These are phyloP conservation scores for Cerrena zonata DNA, from an alignment of 1,284 basidiomycete genomes.

Conservation along the genomic window DNA sequence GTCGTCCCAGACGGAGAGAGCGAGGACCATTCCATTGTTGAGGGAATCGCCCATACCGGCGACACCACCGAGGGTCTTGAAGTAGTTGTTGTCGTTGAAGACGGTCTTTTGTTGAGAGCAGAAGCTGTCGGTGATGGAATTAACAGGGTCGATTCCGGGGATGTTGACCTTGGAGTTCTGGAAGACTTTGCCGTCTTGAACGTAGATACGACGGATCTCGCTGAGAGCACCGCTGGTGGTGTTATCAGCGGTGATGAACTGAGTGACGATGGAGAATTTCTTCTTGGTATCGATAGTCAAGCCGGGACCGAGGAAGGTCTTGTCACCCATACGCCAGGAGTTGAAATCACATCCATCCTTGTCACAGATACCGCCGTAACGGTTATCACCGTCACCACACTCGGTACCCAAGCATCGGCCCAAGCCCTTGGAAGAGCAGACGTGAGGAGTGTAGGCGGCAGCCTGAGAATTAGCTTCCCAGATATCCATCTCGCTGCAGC, in stretches of 20 bases:
- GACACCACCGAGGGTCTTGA: slow-evolving; percentile 41
- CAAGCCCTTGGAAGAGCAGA: slow-evolving; percentile 37
- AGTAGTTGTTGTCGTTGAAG: slow-evolving; percentile 39
- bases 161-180: slow-evolving; percentile 43
- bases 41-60: slow-evolving; percentile 39
- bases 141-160: slow-evolving; percentile 32
- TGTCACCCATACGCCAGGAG: slow-evolving; percentile 49
- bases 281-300: slow-evolving; percentile 39
- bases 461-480: slow-evolving; percentile 53
- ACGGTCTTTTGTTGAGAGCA: slow-evolving; percentile 33
- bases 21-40: slow-evolving; percentile 46
- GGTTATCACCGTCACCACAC: slow-evolving; percentile 27
- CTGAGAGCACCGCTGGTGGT: slow-evolving; percentile 39
- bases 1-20: slow-evolving; percentile 46
- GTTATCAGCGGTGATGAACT: slow-evolving; percentile 46
- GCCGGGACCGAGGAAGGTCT: slow-evolving; percentile 42
- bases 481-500: slow-evolving; percentile 56
- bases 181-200: slow-evolving; percentile 46
- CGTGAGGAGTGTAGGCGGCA: slow-evolving; percentile 48
- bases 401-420: slow-evolving; percentile 32
- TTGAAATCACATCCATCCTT: slow-evolving; percentile 54
- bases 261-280: slow-evolving; percentile 50
- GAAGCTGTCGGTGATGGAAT: slow-evolving; percentile 35
- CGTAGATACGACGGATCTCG: slow-evolving; percentile 50
- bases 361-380: slow-evolving; percentile 40